Evolutionary conservation across 495 filamentous ascomycete genomes (phyloP).

Genomic region (Aspergillus sclerotiicarbonarius): DNA sequence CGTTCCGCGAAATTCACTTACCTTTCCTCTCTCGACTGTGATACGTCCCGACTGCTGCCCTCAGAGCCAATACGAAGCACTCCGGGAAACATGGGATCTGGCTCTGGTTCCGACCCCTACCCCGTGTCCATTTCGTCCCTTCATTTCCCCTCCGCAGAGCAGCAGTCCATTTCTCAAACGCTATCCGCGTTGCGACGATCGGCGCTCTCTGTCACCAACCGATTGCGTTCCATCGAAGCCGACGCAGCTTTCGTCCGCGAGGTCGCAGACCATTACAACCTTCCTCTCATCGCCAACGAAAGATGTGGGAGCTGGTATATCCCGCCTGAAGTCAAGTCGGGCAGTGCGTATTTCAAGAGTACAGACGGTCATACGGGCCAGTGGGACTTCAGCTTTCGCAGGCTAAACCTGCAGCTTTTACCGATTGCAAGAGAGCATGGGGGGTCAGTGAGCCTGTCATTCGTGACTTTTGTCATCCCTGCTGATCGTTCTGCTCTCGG

Average conservation of each 20-base stretch:
- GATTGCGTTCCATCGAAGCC: constrained; percentile 67
- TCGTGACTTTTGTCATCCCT: background rate
- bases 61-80: background rate
- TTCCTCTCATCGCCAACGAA: constrained; percentile 92
- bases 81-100: background rate
- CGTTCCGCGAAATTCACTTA: background rate
- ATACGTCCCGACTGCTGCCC: background rate
- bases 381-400: constrained; percentile 82
- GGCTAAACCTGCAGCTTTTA: constrained; percentile 81
- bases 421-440: constrained; percentile 56
- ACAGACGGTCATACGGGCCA: constrained; percentile 90
- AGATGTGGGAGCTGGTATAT: constrained; percentile 97
- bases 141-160: constrained; percentile 43
- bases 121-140: constrained; percentile 41
- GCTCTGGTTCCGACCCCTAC: constrained; percentile 9
- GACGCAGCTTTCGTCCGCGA: constrained; percentile 66
- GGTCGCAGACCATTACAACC: constrained; percentile 48
- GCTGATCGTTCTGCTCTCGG: background rate
- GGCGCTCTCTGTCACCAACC: constrained; percentile 76
- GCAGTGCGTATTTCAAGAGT: constrained; percentile 92
- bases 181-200: constrained; percentile 62
- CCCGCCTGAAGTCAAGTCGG: constrained; percentile 58
- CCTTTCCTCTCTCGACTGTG: background rate
- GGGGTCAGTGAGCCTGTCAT: constrained; percentile 52
- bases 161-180: constrained; percentile 42